Evolutionary conservation across 208 protist species (phyloP).

Genomic region (Acanthamoeba comandoni): DNA sequence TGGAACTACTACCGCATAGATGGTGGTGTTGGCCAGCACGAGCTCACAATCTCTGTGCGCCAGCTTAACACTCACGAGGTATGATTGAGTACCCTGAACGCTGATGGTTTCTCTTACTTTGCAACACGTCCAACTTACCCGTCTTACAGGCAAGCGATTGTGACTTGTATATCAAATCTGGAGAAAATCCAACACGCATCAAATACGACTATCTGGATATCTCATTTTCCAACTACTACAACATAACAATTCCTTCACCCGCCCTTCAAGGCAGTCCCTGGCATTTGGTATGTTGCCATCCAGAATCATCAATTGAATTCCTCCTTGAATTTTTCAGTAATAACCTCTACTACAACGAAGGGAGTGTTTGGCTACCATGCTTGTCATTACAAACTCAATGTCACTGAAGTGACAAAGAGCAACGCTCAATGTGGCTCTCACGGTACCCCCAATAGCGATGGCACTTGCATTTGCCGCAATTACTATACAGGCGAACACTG

Average conservation of each 20-base stretch:
- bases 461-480: constrained; percentile 31
- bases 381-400: constrained; percentile 5
- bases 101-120: background rate
- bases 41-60: background rate
- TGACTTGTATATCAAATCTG: background rate
- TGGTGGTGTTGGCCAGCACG: background rate
- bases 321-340: background rate
- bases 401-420: background rate
- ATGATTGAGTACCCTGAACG: background rate
- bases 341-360: background rate
- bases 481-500: constrained; percentile 4
- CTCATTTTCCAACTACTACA: background rate
- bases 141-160: constrained; percentile 1
- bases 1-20: constrained; percentile 21
- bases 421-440: background rate
- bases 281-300: background rate
- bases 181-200: background rate
- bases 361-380: background rate
- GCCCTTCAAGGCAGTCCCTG: background rate
- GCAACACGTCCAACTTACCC: too few species aligned
- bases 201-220: background rate
- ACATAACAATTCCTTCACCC: background rate
- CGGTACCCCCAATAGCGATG: constrained; percentile 36
- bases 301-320: background rate
- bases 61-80: background rate